These are phyloP conservation scores for Botryobasidium botryosum DNA, from an alignment of 768 basidiomycete species.

Conservation along the genomic window DNA sequence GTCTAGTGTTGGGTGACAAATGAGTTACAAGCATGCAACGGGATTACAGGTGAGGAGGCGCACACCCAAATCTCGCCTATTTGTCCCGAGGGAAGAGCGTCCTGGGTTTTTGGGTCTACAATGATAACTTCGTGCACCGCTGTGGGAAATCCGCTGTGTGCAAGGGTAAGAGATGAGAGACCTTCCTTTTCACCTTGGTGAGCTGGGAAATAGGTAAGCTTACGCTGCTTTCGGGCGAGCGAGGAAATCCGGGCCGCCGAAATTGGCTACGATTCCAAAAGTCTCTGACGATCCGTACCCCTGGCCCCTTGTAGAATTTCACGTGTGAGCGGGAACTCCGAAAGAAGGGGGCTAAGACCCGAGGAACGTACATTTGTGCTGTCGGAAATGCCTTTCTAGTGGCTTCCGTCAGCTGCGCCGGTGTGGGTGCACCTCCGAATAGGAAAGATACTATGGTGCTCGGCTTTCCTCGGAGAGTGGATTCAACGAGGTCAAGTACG, in stretches of 20 bases:
- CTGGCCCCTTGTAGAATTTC: constrained; percentile 36
- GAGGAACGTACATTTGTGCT: too few species aligned
- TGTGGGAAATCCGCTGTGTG: constrained; percentile 38
- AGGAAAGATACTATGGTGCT: constrained; percentile 12
- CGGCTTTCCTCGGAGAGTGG: neutral
- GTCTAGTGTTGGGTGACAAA: neutral
- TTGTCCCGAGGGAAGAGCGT: neutral
- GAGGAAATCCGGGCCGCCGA: constrained; percentile 45
- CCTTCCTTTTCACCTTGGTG: too few species aligned
- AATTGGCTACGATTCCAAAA: constrained; percentile 38
- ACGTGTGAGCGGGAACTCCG: neutral
- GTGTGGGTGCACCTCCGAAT: constrained; percentile 18
- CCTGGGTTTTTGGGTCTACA: constrained; percentile 17
- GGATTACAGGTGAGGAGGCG: neutral
- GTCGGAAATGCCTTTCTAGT: too few species aligned
- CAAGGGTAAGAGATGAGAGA: too few species aligned
- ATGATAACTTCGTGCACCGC: constrained; percentile 42
- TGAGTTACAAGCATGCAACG: neutral
- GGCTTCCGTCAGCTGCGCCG: constrained; percentile 11
- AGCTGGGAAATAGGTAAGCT: too few species aligned
- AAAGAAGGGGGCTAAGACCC: too few species aligned
- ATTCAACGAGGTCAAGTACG: constrained; percentile 31
- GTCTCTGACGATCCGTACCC: constrained; percentile 46
- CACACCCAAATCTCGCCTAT: constrained; percentile 17
- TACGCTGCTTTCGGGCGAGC: constrained; percentile 35